phyloP scores from a whole-genome alignment of 2,329 filamentous ascomycete genomes.

The Sclerotinia sclerotiorum region DNA sequence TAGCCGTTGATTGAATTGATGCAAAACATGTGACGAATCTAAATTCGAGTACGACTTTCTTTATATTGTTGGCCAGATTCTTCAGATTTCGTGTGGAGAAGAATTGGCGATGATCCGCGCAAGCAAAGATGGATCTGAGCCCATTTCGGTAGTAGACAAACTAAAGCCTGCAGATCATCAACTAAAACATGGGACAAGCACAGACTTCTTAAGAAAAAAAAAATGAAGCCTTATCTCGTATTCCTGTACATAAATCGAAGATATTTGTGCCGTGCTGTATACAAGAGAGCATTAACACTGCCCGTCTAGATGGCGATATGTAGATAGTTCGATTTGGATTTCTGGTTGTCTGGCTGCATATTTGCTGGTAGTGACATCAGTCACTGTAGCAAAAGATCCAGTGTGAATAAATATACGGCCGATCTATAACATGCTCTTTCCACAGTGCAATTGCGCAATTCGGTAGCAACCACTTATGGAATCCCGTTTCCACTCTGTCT shows the following conservation, averaged over 20 bases:
- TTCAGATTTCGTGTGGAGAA: background rate
- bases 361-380: background rate
- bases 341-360: background rate
- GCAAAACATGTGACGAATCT: background rate
- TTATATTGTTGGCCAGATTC: background rate
- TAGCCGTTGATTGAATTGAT: background rate
- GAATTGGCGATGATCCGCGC: background rate
- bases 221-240: background rate
- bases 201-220: background rate
- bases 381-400: background rate
- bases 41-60: background rate
- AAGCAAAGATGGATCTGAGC: constrained; percentile 4
- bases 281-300: background rate
- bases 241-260: background rate
- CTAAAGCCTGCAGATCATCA: background rate
- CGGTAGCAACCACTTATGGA: background rate
- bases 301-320: background rate
- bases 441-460: background rate
- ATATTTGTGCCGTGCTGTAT: background rate
- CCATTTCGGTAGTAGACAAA: too few relatives aligned
- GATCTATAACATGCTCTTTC: constrained; percentile 1
- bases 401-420: background rate
- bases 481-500: background rate
- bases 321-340: background rate
- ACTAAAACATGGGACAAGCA: constrained; percentile 2